phyloP scores from a whole-genome alignment of 2,329 filamentous ascomycete genomes.

The Aspergillus niger region DNA sequence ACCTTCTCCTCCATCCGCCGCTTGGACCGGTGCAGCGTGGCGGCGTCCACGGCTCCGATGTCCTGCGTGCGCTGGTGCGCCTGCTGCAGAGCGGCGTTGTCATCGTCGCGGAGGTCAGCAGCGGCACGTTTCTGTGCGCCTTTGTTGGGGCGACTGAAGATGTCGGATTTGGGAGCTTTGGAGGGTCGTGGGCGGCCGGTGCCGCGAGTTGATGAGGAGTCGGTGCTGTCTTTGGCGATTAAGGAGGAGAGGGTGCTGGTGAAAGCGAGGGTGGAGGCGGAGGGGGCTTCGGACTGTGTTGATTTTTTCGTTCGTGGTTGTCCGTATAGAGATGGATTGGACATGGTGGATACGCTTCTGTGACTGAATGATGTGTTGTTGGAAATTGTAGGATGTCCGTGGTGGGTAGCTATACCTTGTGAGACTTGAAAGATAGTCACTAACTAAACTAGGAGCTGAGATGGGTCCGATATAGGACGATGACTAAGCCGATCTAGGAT shows the following conservation, averaged over 20 bases:
- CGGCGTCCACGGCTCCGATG: slow-evolving; percentile 62
- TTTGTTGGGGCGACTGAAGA: slow-evolving; percentile 69
- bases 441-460: neutral
- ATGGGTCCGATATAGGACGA: slow-evolving; percentile 8
- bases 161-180: slow-evolving; percentile 62
- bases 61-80: slow-evolving; percentile 64
- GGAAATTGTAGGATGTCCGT: neutral
- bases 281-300: slow-evolving; percentile 54
- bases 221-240: slow-evolving; percentile 58
- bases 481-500: slow-evolving; percentile 13
- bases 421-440: neutral
- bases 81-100: slow-evolving; percentile 59
- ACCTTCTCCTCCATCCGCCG: slow-evolving; percentile 89
- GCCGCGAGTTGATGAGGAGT: slow-evolving; percentile 47
- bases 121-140: slow-evolving; percentile 64
- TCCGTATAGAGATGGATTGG: slow-evolving; percentile 66
- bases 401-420: no score
- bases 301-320: slow-evolving; percentile 63
- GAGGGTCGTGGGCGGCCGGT: slow-evolving; percentile 46
- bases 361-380: neutral
- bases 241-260: slow-evolving; percentile 83
- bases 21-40: slow-evolving; percentile 65
- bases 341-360: slow-evolving; percentile 5
- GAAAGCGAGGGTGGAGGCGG: slow-evolving; percentile 77
- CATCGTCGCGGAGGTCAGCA: slow-evolving; percentile 56